phyloP scores from a whole-genome alignment of 75 land plant genomes.

The Sequoia sempervirens region DNA sequence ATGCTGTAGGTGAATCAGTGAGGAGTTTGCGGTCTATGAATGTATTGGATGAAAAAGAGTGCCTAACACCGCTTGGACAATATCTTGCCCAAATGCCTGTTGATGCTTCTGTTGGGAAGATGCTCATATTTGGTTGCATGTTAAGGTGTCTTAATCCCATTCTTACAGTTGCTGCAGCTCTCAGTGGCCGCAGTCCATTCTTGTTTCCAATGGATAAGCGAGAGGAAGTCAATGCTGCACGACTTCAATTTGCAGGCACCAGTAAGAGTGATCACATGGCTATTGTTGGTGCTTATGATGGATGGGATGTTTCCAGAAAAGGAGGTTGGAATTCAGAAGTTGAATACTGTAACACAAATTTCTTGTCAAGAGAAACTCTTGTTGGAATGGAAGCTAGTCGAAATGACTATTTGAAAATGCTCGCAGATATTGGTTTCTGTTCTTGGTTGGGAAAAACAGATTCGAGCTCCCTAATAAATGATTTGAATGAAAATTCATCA shows the following conservation, averaged over 20 bases:
- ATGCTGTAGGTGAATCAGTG: conserved; percentile 22
- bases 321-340: conserved; percentile 19
- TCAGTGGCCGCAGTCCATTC: conserved; percentile 35
- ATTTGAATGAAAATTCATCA: conserved; percentile 14
- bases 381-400: conserved; percentile 31
- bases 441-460: conserved; percentile 5
- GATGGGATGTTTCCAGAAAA: conserved; percentile 27
- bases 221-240: conserved; percentile 9
- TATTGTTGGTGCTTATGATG: conserved; percentile 38
- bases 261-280: conserved; percentile 42
- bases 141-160: conserved; percentile 36
- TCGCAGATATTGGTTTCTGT: conserved; percentile 25
- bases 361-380: conserved; percentile 29
- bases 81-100: conserved; percentile 44
- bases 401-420: conserved; percentile 25
- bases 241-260: conserved; percentile 21
- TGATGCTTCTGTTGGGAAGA: conserved; percentile 35
- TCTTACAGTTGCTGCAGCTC: conserved; percentile 35
- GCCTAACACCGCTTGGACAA: conserved; percentile 32
- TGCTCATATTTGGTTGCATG: conserved; percentile 41
- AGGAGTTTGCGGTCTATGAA: conserved; percentile 10
- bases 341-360: conserved; percentile 19
- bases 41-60: conserved; percentile 22
- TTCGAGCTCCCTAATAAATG: not conserved
- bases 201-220: conserved; percentile 21